Conservation (phyloP, 306 rosid species). For the Malus sylvestris region DNA sequence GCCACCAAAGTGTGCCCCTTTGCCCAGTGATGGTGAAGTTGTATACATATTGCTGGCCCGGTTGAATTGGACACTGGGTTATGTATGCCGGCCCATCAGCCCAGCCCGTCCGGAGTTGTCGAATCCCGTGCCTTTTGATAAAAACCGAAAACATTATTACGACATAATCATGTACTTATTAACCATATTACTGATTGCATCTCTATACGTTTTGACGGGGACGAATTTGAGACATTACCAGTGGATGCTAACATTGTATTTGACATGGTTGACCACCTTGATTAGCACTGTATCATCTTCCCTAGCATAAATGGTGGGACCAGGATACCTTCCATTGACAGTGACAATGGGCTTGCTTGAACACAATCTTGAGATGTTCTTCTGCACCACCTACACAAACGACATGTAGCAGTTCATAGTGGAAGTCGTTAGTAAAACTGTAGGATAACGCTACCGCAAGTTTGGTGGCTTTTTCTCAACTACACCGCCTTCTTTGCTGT, state of each 20-base stretch:
- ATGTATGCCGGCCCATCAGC: constrained; percentile 92
- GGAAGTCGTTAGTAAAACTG: background rate
- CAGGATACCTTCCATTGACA: constrained; percentile 44
- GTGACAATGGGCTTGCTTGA: constrained; percentile 48
- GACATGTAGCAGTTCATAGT: background rate
- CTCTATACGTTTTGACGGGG: background rate
- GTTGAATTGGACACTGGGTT: constrained; percentile 88
- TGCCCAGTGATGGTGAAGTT: constrained; percentile 83
- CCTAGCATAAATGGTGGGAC: constrained; percentile 44
- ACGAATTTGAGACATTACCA: constrained; percentile 35
- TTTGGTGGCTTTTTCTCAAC: constrained; percentile 11
- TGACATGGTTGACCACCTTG: constrained; percentile 66
- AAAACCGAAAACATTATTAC: background rate
- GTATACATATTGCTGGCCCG: constrained; percentile 49
- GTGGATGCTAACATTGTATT: constrained; percentile 77
- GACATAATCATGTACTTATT: background rate
- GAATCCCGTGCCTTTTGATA: constrained; percentile 61
- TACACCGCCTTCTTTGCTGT: background rate
- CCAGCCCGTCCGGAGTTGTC: constrained; percentile 76
- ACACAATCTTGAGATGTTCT: constrained; percentile 39
- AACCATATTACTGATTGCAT: background rate
- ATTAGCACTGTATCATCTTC: constrained; percentile 50
- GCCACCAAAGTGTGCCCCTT: constrained; percentile 89
- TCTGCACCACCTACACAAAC: constrained; percentile 33
- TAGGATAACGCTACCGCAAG: background rate